These are phyloP conservation scores for Oryza punctata DNA, from an alignment of 176 grass and related monocot species.

Conservation along the genomic window DNA sequence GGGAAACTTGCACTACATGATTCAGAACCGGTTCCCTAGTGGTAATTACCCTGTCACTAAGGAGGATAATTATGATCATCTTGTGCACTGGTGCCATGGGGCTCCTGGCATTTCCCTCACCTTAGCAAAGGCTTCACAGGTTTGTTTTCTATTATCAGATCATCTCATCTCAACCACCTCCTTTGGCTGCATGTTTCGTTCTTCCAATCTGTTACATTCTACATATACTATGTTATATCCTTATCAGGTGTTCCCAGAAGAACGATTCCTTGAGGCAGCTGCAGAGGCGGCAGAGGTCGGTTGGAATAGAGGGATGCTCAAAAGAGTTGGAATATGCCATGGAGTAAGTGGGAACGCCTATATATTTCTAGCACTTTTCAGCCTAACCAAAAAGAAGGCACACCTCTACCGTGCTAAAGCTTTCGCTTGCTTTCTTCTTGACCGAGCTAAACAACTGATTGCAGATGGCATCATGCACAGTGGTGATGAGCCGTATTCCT, in stretches of 20 bases:
- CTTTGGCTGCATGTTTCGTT: not conserved
- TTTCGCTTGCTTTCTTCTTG: constrained; percentile 44
- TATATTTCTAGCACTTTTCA: constrained; percentile 46
- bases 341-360: constrained; percentile 42
- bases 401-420: constrained; percentile 44
- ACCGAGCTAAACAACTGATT: constrained; percentile 43
- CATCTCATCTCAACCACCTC: not conserved
- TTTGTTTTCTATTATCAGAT: not conserved
- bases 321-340: constrained; percentile 26
- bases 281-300: constrained; percentile 29
- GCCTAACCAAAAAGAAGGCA: constrained; percentile 22
- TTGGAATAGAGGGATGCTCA: constrained; percentile 27
- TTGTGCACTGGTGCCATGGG: constrained; percentile 54
- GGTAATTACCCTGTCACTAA: constrained; percentile 46
- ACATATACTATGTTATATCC: too few relatives aligned
- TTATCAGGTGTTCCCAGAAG: constrained; percentile 40
- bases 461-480: constrained; percentile 25
- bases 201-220: not conserved
- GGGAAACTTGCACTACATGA: constrained; percentile 41
- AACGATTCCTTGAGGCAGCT: constrained; percentile 5
- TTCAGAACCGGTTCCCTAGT: constrained; percentile 43
- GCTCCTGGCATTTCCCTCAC: constrained; percentile 46
- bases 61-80: constrained; percentile 26
- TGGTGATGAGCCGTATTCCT: constrained; percentile 37
- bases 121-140: constrained; percentile 40